Percentiles rank a stretch among this genome's conserved stretches.
These are phyloP conservation scores for Zygosaccharomyces bailii DNA, from an alignment of 805 yeast species.

Conservation along the genomic window DNA sequence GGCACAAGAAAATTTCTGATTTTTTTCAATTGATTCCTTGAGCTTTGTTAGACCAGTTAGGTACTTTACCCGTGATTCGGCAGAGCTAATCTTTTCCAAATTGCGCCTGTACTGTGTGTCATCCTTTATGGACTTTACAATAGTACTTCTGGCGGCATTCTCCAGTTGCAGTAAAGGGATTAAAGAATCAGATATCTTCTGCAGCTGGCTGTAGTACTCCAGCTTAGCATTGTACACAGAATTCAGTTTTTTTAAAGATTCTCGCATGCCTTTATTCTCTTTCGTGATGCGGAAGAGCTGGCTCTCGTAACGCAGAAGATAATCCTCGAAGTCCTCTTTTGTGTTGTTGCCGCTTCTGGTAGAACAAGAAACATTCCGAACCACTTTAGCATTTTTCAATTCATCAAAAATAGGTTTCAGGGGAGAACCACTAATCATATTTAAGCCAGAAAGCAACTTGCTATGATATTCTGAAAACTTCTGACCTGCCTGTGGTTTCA, in stretches of 20 bases:
- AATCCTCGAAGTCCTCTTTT: conserved; percentile 26
- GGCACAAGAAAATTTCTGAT: conserved; percentile 50
- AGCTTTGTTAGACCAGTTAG: conserved; percentile 41
- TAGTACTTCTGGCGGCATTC: conserved; percentile 14
- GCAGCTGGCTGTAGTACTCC: conserved; percentile 79
- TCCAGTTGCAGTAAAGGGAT: conserved; percentile 42
- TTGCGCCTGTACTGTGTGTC: conserved; percentile 24
- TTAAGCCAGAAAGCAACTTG: conserved; percentile 27
- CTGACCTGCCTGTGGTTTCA: conserved; percentile 20
- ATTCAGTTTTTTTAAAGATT: conserved; percentile 50
- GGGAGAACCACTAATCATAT: conserved; percentile 26
- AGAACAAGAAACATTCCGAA: conserved; percentile 16
- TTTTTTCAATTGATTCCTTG: conserved; percentile 29
- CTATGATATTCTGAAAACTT: conserved; percentile 33
- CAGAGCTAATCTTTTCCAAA: conserved; percentile 26
- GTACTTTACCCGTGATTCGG: conserved; percentile 46
- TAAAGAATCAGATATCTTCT: conserved; percentile 81
- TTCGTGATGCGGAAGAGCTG: conserved; percentile 21
- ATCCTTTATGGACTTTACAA: conserved; percentile 25
- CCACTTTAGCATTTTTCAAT: conserved; percentile 31
- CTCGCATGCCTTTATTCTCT: conserved; percentile 34
- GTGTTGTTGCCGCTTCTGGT: conserved; percentile 8
- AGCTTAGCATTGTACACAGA: conserved; percentile 74
- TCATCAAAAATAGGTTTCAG: conserved; percentile 34
- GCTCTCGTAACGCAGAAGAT: conserved; percentile 24